Evolutionary conservation across 2,329 filamentous ascomycete genomes (phyloP).

Genomic region (Aspergillus japonicus): DNA sequence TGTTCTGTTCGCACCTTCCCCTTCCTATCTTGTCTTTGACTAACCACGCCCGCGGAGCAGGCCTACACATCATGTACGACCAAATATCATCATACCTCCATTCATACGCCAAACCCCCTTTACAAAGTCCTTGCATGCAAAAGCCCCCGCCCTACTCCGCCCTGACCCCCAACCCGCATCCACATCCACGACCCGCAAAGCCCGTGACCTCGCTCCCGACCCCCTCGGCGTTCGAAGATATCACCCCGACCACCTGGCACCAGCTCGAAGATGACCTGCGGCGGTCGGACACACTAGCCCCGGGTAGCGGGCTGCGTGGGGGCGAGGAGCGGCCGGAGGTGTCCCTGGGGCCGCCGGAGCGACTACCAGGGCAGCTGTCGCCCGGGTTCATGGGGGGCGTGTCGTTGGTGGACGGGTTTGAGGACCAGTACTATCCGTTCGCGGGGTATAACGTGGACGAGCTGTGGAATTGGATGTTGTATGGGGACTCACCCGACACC

Average conservation of each 20-base stretch:
- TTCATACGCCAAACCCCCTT: neutral
- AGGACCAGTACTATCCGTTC: constrained; percentile 17
- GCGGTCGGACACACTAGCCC: neutral
- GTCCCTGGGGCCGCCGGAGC: no score
- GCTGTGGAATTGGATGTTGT: constrained; percentile 26
- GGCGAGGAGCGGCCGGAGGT: no score
- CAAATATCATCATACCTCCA: constrained; percentile 4
- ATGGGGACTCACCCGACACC: neutral
- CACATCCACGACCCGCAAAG: no score
- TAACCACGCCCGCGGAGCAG: neutral
- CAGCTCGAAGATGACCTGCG: neutral
- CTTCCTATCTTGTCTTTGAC: neutral
- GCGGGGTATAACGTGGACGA: constrained; percentile 24
- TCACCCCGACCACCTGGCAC: neutral
- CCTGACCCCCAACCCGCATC: neutral
- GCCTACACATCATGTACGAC: constrained; percentile 12
- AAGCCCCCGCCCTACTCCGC: neutral
- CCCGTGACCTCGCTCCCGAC: neutral
- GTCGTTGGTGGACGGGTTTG: neutral
- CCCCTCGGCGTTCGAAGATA: neutral
- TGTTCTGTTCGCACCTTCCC: neutral
- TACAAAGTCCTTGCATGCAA: neutral
- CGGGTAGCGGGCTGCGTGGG: no score
- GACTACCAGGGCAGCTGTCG: neutral
- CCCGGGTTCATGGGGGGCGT: neutral